Base-by-base conservation (phyloP, 345 rosid species). In the Odontarrhena argentea region DNA sequence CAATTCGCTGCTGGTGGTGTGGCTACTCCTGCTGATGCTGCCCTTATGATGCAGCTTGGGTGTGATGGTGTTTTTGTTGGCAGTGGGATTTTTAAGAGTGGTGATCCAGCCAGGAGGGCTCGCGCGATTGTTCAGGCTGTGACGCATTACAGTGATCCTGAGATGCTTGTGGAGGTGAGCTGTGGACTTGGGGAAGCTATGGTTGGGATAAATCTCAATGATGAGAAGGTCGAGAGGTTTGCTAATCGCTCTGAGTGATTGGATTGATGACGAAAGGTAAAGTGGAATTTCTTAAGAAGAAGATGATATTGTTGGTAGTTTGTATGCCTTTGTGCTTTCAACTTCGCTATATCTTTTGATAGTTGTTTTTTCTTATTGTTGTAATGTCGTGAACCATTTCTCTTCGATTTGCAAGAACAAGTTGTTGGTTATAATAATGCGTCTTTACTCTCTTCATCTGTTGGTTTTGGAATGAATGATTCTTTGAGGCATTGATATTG, bases 1-100 rank as follows among this genome's bases (percentile, higher is more conserved):
- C 88, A 87, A 1, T 87, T 87, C 43, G 91, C 91, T 4, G 91
- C 95, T 0, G 91, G 95, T 34, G 95, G 94, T 1, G 88, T 87
- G 6, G 88, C 94, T 12, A 85, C 91, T 7, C 94, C 94, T 9
- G 91, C 94, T 0, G 91, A 87, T 26, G 94, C 94, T 2, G 91
- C 94, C 28, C 69, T 87, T 49, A 87, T 87, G 94, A 87, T 87
- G 94, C 94, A 87, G 75, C 77, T 87, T 14, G 94, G 91, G 1
- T 87, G 91, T 26, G 94, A 87, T 24, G 91, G 91, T 3, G 91
- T 87, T 8, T 87, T 87, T 34, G 88, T 87, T 3, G 91, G 88
- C 3, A 82, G 88, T 0, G 94, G 91, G 3, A 84, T 87, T 42
- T 87, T 87, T 71, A 87, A 85, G 81, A 87, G 90, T 4, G 93